Percentiles rank a stretch among this genome's conserved stretches.
Evolutionary conservation across 2,329 filamentous ascomycete species (phyloP).

Genomic region (Coleophoma eucalyptorum): DNA sequence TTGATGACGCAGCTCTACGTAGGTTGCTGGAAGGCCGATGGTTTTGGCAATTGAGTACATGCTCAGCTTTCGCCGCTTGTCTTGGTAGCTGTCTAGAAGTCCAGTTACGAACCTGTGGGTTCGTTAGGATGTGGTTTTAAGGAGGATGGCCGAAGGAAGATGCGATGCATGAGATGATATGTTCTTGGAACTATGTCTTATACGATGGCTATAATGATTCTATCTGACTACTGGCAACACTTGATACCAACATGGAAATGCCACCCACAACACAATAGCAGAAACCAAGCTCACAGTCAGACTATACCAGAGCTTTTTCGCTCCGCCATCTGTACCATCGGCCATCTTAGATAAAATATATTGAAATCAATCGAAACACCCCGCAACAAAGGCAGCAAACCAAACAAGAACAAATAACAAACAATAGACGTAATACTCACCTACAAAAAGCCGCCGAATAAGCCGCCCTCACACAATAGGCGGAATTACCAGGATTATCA

Average conservation of each 20-base stretch:
- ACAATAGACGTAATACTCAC: slow-evolving; percentile 37
- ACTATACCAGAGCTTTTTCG: too few relatives aligned
- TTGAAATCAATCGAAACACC: too few relatives aligned
- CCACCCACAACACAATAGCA: too few relatives aligned
- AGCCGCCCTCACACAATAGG: slow-evolving; percentile 60
- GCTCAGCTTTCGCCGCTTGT: slow-evolving; percentile 61
- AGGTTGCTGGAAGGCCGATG: slow-evolving; percentile 68
- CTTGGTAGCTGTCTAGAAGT: slow-evolving; percentile 69
- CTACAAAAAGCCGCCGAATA: slow-evolving; percentile 74
- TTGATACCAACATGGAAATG: too few relatives aligned
- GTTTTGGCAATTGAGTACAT: slow-evolving; percentile 71
- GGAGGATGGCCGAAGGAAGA: neutral
- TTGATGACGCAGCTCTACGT: slow-evolving; percentile 87
- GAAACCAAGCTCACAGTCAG: too few relatives aligned
- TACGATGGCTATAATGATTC: too few relatives aligned
- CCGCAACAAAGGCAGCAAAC: too few relatives aligned
- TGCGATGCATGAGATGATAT: neutral
- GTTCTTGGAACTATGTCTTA: too few relatives aligned
- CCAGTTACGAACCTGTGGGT: slow-evolving; percentile 71
- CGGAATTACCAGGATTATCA: slow-evolving; percentile 40
- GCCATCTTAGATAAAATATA: too few relatives aligned
- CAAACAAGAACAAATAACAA: neutral
- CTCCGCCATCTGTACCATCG: too few relatives aligned
- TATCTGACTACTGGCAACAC: too few relatives aligned
- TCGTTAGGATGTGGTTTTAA: slow-evolving; percentile 4